These are phyloP conservation scores for Xerocomellus amylosporus DNA, from an alignment of 768 basidiomycete genomes.

Conservation along the genomic window DNA sequence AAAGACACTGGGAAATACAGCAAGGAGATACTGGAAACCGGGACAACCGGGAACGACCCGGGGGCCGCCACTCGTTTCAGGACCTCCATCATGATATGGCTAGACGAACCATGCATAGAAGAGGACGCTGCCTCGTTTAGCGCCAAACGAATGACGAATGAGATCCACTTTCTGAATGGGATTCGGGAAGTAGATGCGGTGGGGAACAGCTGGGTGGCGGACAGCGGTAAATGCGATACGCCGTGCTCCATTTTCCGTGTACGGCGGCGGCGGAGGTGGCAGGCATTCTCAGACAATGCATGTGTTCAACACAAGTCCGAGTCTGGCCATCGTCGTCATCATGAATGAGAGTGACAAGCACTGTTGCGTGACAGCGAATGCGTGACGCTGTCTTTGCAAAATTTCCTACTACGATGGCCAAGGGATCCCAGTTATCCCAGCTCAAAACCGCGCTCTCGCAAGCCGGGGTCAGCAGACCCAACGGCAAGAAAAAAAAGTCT, in stretches of 20 bases:
- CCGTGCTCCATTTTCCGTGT: neutral
- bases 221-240: neutral
- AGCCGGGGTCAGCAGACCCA: slow-evolving; percentile 69
- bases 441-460: slow-evolving; percentile 81
- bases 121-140: neutral
- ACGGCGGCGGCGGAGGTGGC: neutral
- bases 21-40: neutral
- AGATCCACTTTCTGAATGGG: slow-evolving; percentile 2
- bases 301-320: too few species aligned
- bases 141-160: too few species aligned
- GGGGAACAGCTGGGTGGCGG: neutral
- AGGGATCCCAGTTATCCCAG: slow-evolving; percentile 87
- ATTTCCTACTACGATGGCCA: slow-evolving; percentile 35
- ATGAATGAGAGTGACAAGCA: neutral
- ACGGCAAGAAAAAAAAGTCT: slow-evolving; percentile 67
- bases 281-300: too few species aligned
- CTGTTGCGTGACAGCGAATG: neutral
- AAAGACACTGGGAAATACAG: neutral
- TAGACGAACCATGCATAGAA: neutral
- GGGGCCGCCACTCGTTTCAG: neutral
- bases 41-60: neutral
- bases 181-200: neutral
- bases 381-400: neutral
- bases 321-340: too few species aligned
- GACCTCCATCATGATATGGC: neutral